A percentile compares a stretch with the other conserved stretches of the same genome.
phyloP scores from a whole-genome alignment of 2,329 filamentous ascomycete genomes.

The Sporothrix pallida region DNA sequence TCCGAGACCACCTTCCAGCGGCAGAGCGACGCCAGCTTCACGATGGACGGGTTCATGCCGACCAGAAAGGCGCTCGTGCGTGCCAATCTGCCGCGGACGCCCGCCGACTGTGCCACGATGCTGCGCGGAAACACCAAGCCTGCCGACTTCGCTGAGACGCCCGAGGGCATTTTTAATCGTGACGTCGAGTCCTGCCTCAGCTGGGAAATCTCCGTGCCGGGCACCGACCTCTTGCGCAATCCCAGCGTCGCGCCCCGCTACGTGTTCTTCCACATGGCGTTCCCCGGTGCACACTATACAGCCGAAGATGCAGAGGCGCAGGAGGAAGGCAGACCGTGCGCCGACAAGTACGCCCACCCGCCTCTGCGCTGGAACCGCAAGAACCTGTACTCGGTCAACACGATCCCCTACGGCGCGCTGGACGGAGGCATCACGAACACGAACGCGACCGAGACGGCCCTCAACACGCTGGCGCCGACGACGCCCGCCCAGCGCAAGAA shows the following conservation, averaged over 20 bases:
- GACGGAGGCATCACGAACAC: conserved; percentile 4
- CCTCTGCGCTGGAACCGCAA: conserved; percentile 47
- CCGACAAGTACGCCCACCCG: neutral
- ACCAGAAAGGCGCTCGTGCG: conserved; percentile 46
- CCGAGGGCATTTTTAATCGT: conserved; percentile 40
- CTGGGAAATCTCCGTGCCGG: conserved; percentile 54
- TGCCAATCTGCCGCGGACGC: conserved; percentile 43
- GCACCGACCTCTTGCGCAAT: conserved; percentile 44
- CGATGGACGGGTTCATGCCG: conserved; percentile 54
- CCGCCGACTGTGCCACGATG: conserved; percentile 32
- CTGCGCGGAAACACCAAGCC: conserved; percentile 35
- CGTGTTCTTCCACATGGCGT: conserved; percentile 48
- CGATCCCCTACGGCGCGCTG: conserved; percentile 51
- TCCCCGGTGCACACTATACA: conserved; percentile 24
- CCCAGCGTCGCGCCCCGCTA: conserved; percentile 47
- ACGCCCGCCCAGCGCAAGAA: conserved; percentile 5
- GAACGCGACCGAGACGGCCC: neutral
- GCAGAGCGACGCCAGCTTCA: conserved; percentile 48
- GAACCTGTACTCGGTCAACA: conserved; percentile 50
- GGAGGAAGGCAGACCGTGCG: conserved; percentile 32
- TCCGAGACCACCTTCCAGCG: conserved; percentile 47
- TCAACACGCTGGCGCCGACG: neutral
- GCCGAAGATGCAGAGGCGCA: conserved; percentile 37
- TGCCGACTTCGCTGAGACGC: conserved; percentile 30
- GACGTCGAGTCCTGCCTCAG: conserved; percentile 50